phyloP scores from a whole-genome alignment of 257 asterid species.

The Salvia hispanica region DNA sequence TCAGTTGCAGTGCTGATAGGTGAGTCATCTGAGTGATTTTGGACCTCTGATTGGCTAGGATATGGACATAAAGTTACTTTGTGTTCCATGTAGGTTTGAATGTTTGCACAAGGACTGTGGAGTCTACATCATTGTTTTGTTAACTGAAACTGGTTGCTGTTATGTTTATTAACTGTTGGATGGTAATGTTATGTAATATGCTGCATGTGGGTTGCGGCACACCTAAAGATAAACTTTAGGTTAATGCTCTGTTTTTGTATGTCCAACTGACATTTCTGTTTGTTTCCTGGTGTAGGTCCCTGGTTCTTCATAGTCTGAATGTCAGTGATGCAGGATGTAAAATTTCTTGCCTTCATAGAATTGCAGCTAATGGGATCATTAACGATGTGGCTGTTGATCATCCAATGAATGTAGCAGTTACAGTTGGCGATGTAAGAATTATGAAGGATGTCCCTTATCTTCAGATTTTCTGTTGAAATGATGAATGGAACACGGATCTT shows the following conservation, averaged over 20 bases:
- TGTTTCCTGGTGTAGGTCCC: slow-evolving; percentile 47
- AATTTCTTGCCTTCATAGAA: slow-evolving; percentile 42
- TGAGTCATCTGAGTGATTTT: slow-evolving; percentile 37
- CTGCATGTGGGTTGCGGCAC: neutral
- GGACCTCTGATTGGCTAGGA: slow-evolving; percentile 2
- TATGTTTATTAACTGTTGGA: slow-evolving; percentile 11
- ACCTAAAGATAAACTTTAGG: slow-evolving; percentile 4
- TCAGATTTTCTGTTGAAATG: slow-evolving; percentile 12
- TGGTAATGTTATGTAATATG: slow-evolving; percentile 15
- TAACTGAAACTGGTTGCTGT: slow-evolving; percentile 5
- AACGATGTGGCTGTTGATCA: slow-evolving; percentile 52
- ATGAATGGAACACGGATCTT: slow-evolving; percentile 6
- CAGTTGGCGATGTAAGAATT: slow-evolving; percentile 55
- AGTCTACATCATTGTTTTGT: slow-evolving; percentile 20
- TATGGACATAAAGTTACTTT: neutral
- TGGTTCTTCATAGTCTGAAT: slow-evolving; percentile 56
- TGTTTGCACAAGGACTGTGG: slow-evolving; percentile 12
- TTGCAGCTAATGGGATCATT: slow-evolving; percentile 46
- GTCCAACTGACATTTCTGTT: slow-evolving; percentile 27
- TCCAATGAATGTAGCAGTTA: slow-evolving; percentile 46
- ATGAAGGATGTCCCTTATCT: slow-evolving; percentile 4
- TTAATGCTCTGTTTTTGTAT: slow-evolving; percentile 25
- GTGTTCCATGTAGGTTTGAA: slow-evolving; percentile 1
- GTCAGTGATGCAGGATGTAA: slow-evolving; percentile 45
- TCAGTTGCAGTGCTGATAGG: slow-evolving; percentile 63